phyloP scores from a whole-genome alignment of 148 eudicot genomes.

The Chenopodium berlandieri region DNA sequence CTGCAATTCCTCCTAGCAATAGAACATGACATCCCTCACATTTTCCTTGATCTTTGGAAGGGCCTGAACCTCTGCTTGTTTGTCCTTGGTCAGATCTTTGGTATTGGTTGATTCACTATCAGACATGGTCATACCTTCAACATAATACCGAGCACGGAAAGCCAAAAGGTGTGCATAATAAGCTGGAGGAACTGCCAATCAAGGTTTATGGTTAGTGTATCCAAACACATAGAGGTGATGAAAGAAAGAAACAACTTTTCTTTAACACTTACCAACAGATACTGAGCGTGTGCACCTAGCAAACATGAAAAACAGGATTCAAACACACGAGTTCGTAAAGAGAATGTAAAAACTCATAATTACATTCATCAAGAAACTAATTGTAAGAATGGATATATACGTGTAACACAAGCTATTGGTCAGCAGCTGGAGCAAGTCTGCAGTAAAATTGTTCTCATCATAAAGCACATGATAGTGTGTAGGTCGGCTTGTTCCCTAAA shows the following conservation, averaged over 20 bases:
- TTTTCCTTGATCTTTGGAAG: slow-evolving; percentile 50
- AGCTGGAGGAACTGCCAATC: slow-evolving; percentile 67
- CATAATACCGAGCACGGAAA: slow-evolving; percentile 72
- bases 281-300: slow-evolving; percentile 93
- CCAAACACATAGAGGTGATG: no score
- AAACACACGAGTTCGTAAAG: neutral
- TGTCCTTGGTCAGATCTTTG: slow-evolving; percentile 31
- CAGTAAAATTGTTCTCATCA: slow-evolving; percentile 68
- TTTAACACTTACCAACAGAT: slow-evolving; percentile 54
- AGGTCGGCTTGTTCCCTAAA: slow-evolving; percentile 88
- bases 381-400: slow-evolving; percentile 26
- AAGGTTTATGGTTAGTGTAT: no score
- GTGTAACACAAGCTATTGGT: slow-evolving; percentile 81
- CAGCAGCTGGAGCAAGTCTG: slow-evolving; percentile 58
- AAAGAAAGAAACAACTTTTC: no score
- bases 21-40: slow-evolving; percentile 74
- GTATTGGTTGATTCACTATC: slow-evolving; percentile 47
- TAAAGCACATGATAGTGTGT: slow-evolving; percentile 75
- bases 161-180: slow-evolving; percentile 84
- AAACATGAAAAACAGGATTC: slow-evolving; percentile 38
- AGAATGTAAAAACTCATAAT: no score
- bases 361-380: no score
- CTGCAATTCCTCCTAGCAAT: slow-evolving; percentile 36
- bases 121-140: slow-evolving; percentile 37
- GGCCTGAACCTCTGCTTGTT: slow-evolving; percentile 2